Conservation (phyloP, 805 yeast genomes). For the Kazachstania africana region DNA sequence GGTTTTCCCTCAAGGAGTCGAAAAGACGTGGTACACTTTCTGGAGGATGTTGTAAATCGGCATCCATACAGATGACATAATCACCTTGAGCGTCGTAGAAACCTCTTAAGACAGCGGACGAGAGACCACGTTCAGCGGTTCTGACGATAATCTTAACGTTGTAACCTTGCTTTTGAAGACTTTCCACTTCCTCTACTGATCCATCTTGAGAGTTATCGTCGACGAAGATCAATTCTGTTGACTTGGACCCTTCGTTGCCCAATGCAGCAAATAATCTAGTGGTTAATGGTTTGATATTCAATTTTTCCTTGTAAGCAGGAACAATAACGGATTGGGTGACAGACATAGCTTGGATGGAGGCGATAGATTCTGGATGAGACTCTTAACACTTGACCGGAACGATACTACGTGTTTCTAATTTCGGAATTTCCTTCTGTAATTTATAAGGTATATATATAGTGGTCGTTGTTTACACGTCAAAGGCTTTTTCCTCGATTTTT, state of each 20-base stretch:
- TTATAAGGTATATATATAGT: no score
- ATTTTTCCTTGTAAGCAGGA: conserved; percentile 40
- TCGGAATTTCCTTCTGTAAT: no score
- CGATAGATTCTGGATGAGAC: background rate
- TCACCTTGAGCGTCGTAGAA: conserved; percentile 37
- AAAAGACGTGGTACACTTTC: conserved; percentile 37
- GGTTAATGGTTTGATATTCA: conserved; percentile 38
- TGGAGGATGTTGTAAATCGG: conserved; percentile 44
- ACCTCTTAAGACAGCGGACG: conserved; percentile 39
- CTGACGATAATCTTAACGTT: conserved; percentile 39
- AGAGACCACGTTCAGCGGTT: conserved; percentile 38
- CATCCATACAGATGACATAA: conserved; percentile 40
- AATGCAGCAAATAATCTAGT: conserved; percentile 38
- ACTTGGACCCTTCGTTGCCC: conserved; percentile 31
- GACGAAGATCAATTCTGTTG: conserved; percentile 37
- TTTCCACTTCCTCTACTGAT: conserved; percentile 40
- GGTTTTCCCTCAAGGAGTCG: conserved; percentile 29
- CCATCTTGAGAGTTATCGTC: conserved; percentile 43
- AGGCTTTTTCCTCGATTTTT: no score
- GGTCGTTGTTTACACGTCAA: no score
- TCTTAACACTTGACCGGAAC: no score
- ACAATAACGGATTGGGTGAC: conserved; percentile 34
- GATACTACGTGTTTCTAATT: no score
- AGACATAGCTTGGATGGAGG: conserved; percentile 18
- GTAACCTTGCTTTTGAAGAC: conserved; percentile 33